Conservation (phyloP, 2,329 filamentous ascomycete species). For the Phoma sp. region DNA sequence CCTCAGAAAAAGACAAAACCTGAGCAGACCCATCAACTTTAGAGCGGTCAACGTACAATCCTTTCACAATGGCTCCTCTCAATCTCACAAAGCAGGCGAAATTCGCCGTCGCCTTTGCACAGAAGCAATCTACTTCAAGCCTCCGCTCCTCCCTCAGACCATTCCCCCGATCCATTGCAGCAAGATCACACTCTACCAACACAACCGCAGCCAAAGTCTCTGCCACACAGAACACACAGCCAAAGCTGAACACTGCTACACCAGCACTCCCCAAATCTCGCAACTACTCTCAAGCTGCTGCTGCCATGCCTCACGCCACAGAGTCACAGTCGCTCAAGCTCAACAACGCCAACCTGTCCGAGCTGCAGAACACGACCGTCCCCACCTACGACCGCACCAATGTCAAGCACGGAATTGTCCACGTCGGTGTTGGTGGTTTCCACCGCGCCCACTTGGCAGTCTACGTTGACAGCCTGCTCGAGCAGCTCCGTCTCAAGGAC, state of each 20-base stretch:
- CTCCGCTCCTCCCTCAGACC: slow-evolving; percentile 9
- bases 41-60: slow-evolving; percentile 17
- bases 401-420: slow-evolving; percentile 39
- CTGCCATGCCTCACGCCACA: slow-evolving; percentile 17
- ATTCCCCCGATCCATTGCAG: slow-evolving; percentile 10
- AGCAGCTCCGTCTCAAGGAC: slow-evolving; percentile 33
- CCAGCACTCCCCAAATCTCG: slow-evolving; percentile 5
- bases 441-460: slow-evolving; percentile 37
- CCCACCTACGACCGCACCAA: slow-evolving; percentile 33
- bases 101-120: slow-evolving; percentile 16
- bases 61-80: slow-evolving; percentile 19
- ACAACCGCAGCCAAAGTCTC: slow-evolving; percentile 10
- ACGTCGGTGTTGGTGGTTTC: slow-evolving; percentile 39
- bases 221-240: slow-evolving; percentile 7
- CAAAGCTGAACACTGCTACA: slow-evolving; percentile 5
- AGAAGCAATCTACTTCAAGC: slow-evolving; percentile 18
- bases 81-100: slow-evolving; percentile 17
- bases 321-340: slow-evolving; percentile 20
- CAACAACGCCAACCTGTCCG: slow-evolving; percentile 29
- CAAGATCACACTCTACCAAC: slow-evolving; percentile 15
- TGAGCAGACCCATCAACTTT: slow-evolving; percentile 17
- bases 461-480: slow-evolving; percentile 37
- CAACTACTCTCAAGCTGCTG: slow-evolving; percentile 15
- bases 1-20: slow-evolving; percentile 22
- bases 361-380: slow-evolving; percentile 28